These are phyloP conservation scores for Kernera saxatilis DNA, from an alignment of 345 rosid genomes.

Conservation along the genomic window DNA sequence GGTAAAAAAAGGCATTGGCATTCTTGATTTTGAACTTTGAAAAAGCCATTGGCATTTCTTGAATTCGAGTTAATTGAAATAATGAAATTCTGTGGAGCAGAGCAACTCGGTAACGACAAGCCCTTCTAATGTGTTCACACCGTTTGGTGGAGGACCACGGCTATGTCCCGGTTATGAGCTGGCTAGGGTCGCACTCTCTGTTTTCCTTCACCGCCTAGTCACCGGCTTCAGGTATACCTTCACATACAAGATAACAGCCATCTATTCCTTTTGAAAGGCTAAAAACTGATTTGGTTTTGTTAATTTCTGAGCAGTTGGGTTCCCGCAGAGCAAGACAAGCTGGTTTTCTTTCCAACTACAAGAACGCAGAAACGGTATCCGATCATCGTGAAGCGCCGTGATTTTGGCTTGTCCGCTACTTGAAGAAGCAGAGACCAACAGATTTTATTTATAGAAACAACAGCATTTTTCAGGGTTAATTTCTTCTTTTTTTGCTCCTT, in stretches of 20 bases:
- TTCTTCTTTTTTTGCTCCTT: slow-evolving; percentile 12
- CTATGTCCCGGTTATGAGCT: slow-evolving; percentile 62
- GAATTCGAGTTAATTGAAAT: not conserved
- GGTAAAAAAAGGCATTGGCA: slow-evolving; percentile 14
- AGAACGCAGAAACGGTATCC: slow-evolving; percentile 90
- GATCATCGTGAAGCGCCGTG: slow-evolving; percentile 53
- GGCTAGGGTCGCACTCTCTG: slow-evolving; percentile 58
- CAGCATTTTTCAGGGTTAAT: slow-evolving; percentile 15
- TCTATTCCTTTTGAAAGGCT: not conserved
- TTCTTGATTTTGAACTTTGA: not conserved
- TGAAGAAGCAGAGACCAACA: not conserved
- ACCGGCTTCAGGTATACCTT: slow-evolving; percentile 46
- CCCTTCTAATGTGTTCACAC: slow-evolving; percentile 43
- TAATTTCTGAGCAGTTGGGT: slow-evolving; percentile 57
- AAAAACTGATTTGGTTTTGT: not conserved
- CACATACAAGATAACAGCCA: not conserved
- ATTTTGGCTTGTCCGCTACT: slow-evolving; percentile 11
- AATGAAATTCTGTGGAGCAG: slow-evolving; percentile 24
- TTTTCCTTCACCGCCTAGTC: slow-evolving; percentile 55
- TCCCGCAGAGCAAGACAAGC: slow-evolving; percentile 79
- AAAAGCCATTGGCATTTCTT: not conserved
- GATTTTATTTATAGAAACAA: slow-evolving; percentile 17
- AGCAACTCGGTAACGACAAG: slow-evolving; percentile 41
- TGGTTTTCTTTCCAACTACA: slow-evolving; percentile 91
- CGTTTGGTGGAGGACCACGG: slow-evolving; percentile 63